Percentiles rank a stretch among this genome's conserved stretches.
phyloP scores from a whole-genome alignment of 495 filamentous ascomycete genomes.

The Acidiella bohemica region DNA sequence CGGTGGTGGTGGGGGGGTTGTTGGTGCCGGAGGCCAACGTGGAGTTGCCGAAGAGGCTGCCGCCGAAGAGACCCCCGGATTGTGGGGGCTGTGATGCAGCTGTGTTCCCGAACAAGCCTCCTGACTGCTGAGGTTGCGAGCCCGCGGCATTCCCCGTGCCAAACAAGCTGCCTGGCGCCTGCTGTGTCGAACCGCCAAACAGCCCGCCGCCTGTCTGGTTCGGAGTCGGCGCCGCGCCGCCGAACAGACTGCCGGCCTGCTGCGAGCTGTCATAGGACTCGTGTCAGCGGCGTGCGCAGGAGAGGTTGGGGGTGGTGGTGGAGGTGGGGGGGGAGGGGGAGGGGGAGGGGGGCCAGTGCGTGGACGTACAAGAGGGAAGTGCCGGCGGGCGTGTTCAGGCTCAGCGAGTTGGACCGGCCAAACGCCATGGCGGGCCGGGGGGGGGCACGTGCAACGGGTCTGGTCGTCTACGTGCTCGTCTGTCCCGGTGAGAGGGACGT shows the following conservation, averaged over 20 bases:
- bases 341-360: too few relatives aligned
- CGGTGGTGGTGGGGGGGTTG: neutral
- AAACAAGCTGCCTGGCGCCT: neutral
- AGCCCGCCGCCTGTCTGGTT: neutral
- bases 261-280: neutral
- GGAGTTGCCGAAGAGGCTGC: slow-evolving; percentile 7
- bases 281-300: neutral
- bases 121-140: slow-evolving; percentile 10
- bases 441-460: too few relatives aligned
- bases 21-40: slow-evolving; percentile 2
- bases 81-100: slow-evolving; percentile 1
- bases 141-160: neutral
- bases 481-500: too few relatives aligned
- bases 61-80: slow-evolving; percentile 1
- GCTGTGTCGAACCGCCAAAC: neutral
- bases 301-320: neutral
- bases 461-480: too few relatives aligned
- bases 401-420: slow-evolving; percentile 16
- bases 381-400: slow-evolving; percentile 13
- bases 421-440: slow-evolving; percentile 16
- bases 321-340: too few relatives aligned
- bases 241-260: slow-evolving; percentile 10
- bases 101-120: slow-evolving; percentile 11
- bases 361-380: slow-evolving; percentile 18
- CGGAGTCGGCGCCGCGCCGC: slow-evolving; percentile 2